These are phyloP conservation scores for Vinca minor DNA, from an alignment of 257 asterid species.

Conservation along the genomic window DNA sequence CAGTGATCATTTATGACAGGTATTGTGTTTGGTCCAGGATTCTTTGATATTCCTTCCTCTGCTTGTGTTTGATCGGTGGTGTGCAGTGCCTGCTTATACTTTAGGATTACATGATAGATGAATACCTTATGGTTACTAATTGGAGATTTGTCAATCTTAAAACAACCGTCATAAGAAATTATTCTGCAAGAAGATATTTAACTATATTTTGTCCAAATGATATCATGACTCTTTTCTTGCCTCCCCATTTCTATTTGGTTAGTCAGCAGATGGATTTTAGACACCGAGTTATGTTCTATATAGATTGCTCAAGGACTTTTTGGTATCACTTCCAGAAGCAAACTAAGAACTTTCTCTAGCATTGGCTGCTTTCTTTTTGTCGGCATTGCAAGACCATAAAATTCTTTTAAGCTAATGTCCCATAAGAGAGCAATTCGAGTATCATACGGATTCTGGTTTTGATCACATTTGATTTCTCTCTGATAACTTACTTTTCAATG, in stretches of 20 bases:
- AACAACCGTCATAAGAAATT: not conserved
- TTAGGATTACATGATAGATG: not conserved
- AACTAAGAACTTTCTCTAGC: not conserved
- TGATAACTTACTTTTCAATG: not conserved
- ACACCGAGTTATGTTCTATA: not conserved
- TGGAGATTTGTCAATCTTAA: not conserved
- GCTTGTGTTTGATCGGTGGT: not conserved
- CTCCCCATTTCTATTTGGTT: not conserved
- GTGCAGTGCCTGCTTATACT: not conserved
- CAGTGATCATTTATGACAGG: slow-evolving; percentile 96
- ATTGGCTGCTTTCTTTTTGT: not conserved
- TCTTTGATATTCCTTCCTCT: slow-evolving; percentile 3
- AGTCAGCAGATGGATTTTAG: not conserved
- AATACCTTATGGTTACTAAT: not conserved
- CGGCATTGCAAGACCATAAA: not conserved
- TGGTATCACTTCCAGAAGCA: not conserved
- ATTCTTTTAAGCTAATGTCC: not conserved
- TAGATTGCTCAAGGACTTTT: not conserved
- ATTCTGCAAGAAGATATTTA: not conserved
- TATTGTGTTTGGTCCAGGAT: slow-evolving; percentile 21
- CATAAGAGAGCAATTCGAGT: not conserved
- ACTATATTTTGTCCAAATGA: not conserved
- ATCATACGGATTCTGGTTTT: not conserved
- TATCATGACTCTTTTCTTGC: not conserved
- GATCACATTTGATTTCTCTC: not conserved